phyloP scores from a whole-genome alignment of 441 rosid species.

The Flueggea neowawraea region DNA sequence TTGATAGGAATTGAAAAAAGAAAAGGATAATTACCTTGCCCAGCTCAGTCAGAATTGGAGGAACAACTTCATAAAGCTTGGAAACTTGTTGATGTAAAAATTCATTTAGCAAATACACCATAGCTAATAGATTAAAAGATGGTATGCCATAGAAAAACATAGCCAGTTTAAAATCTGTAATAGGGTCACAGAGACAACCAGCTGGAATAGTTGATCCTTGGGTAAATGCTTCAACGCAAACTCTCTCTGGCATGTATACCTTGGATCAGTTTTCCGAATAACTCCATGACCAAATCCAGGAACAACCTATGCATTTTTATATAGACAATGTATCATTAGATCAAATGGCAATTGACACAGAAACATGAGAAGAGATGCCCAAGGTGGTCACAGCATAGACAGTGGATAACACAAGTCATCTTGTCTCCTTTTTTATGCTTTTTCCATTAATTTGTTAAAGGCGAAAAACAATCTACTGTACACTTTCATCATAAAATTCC shows the following conservation, averaged over 20 bases:
- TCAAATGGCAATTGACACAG: no score
- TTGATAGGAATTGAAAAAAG: no score
- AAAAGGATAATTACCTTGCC: slow-evolving; percentile 59
- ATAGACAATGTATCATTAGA: not conserved
- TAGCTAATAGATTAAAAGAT: slow-evolving; percentile 3
- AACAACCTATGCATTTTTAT: slow-evolving; percentile 57
- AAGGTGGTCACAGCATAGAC: no score
- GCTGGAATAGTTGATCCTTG: slow-evolving; percentile 85
- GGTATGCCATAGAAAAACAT: not conserved
- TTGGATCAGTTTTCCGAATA: slow-evolving; percentile 89
- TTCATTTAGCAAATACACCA: slow-evolving; percentile 15
- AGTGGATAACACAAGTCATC: no score
- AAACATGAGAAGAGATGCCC: no score
- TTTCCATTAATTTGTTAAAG: no score
- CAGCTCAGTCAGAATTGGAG: slow-evolving; percentile 84
- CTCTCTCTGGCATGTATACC: slow-evolving; percentile 96
- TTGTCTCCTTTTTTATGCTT: no score
- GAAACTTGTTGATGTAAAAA: slow-evolving; percentile 57
- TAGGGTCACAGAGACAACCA: slow-evolving; percentile 47
- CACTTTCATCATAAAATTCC: no score
- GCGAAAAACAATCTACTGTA: no score
- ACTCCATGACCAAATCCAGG: slow-evolving; percentile 99
- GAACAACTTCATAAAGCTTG: slow-evolving; percentile 94
- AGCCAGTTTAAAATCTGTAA: slow-evolving; percentile 4
- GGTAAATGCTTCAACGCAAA: slow-evolving; percentile 97